Base-by-base conservation (phyloP, 176 grass and related monocot species). In the Triticum urartu region DNA sequence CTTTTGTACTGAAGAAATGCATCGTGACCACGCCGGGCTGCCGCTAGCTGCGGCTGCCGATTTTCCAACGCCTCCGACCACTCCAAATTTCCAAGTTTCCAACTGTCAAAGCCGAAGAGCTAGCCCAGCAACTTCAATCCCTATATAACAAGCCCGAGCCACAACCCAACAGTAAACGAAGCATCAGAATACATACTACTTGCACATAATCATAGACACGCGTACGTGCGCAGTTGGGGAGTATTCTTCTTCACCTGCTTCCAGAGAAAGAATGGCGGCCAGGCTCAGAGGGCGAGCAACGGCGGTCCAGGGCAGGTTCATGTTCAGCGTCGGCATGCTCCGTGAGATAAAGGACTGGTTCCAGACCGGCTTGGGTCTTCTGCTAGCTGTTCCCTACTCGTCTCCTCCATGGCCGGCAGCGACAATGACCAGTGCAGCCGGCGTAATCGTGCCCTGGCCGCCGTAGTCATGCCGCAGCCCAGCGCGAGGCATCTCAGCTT, bases 331-430 rank as follows among this genome's bases (percentile, higher is more conserved):
- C 52, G 70, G 15, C 82, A 43, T 88, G 90, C 78, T 91, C 40
- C 22, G 39, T 18, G 89, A 71, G 78, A 58, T 91, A 70, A 91
- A 91, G 90, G 17, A 78, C 52, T 76, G 40, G 40, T 42, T 42
- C 9, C 40, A 42, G 40, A 42, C 40, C 9, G 40, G 9, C 40
- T 42, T 42, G 40, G 40, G 40, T 42, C 40, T 42, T 42, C 40
- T 42, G 2, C 40, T 42, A 42, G 40, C 40, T 0, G 9, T 42
- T 42, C 40, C 40, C 40, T 42, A 7, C 40, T 42, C 40, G 40
- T 42, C 40, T 59, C 56, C 56, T 59, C 20, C 56, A 39, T 9
- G 8, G 33, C 5, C 3, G 54, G 42, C 66, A 79, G 74, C 14
- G 89, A 65, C 63, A 52, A 14, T 33, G 9, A 35, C 65, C 80